A percentile compares a stretch with the other conserved stretches of the same genome.
Conservation (phyloP, 805 yeast genomes). For the Wickerhamomyces pijperi region DNA sequence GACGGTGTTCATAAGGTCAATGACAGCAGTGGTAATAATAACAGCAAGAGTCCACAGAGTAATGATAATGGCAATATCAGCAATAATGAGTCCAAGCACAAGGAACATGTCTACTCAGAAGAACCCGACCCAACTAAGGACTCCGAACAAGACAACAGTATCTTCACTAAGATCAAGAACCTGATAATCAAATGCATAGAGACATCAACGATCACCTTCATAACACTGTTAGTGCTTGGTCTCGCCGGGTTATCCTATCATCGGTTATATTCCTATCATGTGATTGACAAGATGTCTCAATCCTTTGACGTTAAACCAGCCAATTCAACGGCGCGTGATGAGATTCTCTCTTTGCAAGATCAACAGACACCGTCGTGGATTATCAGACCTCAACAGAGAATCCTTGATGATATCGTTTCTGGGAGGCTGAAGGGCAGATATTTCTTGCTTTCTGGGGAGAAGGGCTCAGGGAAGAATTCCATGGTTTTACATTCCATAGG, state of each 20-base stretch:
- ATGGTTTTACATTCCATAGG: conserved; percentile 62
- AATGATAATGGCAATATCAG: conserved; percentile 1
- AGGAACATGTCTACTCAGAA: conserved; percentile 4
- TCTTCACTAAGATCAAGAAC: conserved; percentile 9
- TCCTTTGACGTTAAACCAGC: conserved; percentile 65
- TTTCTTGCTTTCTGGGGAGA: conserved; percentile 67
- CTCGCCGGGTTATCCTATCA: conserved; percentile 68
- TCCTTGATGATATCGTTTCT: conserved; percentile 51
- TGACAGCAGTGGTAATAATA: conserved; percentile 1
- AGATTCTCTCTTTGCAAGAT: conserved; percentile 10
- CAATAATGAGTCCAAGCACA: conserved; percentile 6
- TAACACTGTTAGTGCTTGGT: conserved; percentile 58
- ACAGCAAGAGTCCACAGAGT: background rate
- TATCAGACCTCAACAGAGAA: conserved; percentile 52
- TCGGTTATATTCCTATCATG: conserved; percentile 44
- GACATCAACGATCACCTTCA: conserved; percentile 60
- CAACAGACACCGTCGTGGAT: conserved; percentile 42
- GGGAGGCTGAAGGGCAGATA: conserved; percentile 63
- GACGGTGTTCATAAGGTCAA: conserved; percentile 1
- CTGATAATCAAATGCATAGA: conserved; percentile 37
- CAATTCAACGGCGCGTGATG: conserved; percentile 9
- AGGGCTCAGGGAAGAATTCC: conserved; percentile 80
- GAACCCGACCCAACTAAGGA: background rate
- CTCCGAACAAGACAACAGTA: conserved; percentile 1
- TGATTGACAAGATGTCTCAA: conserved; percentile 47